phyloP scores from a whole-genome alignment of 768 basidiomycete species.

The Asterophora parasitica region DNA sequence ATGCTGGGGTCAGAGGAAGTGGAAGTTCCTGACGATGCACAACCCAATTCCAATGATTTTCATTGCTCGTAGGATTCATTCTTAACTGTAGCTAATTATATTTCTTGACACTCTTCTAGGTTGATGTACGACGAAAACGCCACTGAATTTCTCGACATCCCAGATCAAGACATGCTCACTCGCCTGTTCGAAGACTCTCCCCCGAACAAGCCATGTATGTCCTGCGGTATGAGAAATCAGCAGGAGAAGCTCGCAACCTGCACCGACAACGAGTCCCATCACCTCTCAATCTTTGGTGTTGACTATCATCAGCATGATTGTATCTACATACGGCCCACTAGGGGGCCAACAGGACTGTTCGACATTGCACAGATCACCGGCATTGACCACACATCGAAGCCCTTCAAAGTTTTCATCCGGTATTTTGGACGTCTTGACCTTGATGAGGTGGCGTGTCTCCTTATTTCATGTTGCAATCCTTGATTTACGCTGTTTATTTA shows the following conservation, averaged over 20 bases:
- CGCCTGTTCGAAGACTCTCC: conserved; percentile 25
- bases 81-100: not conserved
- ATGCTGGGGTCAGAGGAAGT: conserved; percentile 35
- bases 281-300: conserved; percentile 36
- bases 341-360: conserved; percentile 28
- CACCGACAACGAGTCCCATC: conserved; percentile 26
- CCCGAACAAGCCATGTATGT: conserved; percentile 38
- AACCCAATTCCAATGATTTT: conserved; percentile 42
- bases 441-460: conserved; percentile 18
- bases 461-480: not conserved
- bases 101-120: conserved; percentile 26
- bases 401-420: conserved; percentile 30
- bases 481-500: conserved; percentile 11
- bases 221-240: conserved; percentile 38
- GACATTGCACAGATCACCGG: conserved; percentile 53
- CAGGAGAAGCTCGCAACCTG: conserved; percentile 20
- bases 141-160: conserved; percentile 42
- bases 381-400: conserved; percentile 24
- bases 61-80: conserved; percentile 45
- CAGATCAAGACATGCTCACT: conserved; percentile 26
- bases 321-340: conserved; percentile 44
- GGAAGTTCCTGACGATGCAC: conserved; percentile 43
- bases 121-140: conserved; percentile 46
- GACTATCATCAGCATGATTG: conserved; percentile 58
- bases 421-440: conserved; percentile 42